Base-by-base conservation (phyloP, 169 alveolate species). In the Cryptosporidium tyzzeri region DNA sequence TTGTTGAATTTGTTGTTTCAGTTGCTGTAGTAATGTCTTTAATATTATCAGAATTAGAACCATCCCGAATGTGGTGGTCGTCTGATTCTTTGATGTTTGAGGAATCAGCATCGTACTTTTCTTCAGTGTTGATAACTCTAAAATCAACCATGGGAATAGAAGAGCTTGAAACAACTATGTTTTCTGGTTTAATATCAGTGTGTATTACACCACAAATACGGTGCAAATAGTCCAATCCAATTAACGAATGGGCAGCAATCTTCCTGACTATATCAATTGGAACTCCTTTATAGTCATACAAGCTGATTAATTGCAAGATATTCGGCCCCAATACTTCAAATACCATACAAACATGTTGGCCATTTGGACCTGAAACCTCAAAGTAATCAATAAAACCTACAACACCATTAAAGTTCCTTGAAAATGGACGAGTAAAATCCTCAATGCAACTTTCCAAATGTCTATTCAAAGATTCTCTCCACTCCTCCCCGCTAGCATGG, bases 141-240 rank as follows among this genome's bases (percentile, higher is more conserved):
- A 80, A 16, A 21, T 39, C 69, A 59, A 80, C 67, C 89, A 80
- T 62, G 5, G 89, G 89, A 29, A 80, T 59, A 18, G 89, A 37
- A 62, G 62, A 48, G 53, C 89, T 80, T 26, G 85, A 93, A 37
- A 96, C 92, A 14, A 94, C 93, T 16, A 99, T 98, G 92, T 99
- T 99, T 93, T 99, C 99, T 29, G 99, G 99, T 93, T 99, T 99
- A 85, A 99, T 94, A 94, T 99, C 99, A 14, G 99, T 99, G 92
- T 99, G 99, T 85, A 99, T 99, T 67, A 99, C 97, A 74, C 98
- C 96, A 80, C 99, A 97, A 71, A 96, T 95, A 53, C 98, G 96
- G 86, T 97, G 99, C 67, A 99, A 95, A 92, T 97, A 98, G 92
- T 98, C 99, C 55, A 99, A 92, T 16, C 99, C 99, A 71, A 98